Conservation (phyloP, 805 yeast genomes). For the Blastobotrys terrestris region DNA sequence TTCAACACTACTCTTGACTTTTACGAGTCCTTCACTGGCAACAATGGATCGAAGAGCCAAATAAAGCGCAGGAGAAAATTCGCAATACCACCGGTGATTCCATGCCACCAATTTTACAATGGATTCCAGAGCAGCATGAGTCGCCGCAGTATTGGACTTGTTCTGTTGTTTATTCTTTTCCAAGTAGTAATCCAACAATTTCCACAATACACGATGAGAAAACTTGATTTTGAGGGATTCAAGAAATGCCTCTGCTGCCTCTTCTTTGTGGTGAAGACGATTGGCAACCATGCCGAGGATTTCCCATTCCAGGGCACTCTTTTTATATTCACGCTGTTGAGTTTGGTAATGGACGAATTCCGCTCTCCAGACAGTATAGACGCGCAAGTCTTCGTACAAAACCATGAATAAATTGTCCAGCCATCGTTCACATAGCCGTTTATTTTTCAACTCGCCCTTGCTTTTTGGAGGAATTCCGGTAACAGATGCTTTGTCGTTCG, state of each 20-base stretch:
- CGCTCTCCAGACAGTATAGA: conserved; percentile 90
- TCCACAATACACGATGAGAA: conserved; percentile 72
- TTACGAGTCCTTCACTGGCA: conserved; percentile 70
- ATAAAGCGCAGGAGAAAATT: conserved; percentile 70
- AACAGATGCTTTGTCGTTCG: background rate
- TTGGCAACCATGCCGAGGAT: conserved; percentile 78
- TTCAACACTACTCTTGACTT: conserved; percentile 44
- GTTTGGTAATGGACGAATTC: conserved; percentile 85
- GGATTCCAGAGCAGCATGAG: conserved; percentile 47
- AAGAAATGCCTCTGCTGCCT: conserved; percentile 79
- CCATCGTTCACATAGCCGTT: conserved; percentile 71
- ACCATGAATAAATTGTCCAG: conserved; percentile 66
- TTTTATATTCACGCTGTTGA: conserved; percentile 72
- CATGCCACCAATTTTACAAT: conserved; percentile 83
- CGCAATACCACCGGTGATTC: conserved; percentile 97
- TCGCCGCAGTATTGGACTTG: conserved; percentile 20
- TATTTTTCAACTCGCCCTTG: conserved; percentile 29
- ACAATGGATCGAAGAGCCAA: conserved; percentile 54
- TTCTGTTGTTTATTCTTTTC: conserved; percentile 27
- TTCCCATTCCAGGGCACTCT: conserved; percentile 87
- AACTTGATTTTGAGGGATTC: conserved; percentile 68
- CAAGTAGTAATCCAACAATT: conserved; percentile 58
- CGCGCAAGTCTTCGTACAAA: conserved; percentile 57
- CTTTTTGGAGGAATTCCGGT: background rate
- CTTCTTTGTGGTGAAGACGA: conserved; percentile 78